These are phyloP conservation scores for Voacanga thouarsii DNA, from an alignment of 257 asterid species.

Conservation along the genomic window DNA sequence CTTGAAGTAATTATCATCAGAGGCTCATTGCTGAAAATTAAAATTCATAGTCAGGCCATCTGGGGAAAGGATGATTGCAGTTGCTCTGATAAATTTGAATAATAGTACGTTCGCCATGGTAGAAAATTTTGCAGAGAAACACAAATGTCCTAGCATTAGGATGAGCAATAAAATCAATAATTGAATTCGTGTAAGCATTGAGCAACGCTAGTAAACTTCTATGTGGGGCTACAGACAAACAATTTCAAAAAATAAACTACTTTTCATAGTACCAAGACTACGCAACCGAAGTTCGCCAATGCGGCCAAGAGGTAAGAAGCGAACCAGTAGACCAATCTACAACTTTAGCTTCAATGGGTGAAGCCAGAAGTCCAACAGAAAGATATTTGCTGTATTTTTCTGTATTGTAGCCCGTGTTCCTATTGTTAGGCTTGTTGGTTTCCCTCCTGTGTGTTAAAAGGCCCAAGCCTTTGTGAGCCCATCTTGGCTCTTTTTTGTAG, in stretches of 20 bases:
- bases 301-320: conserved; percentile 54
- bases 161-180: not conserved
- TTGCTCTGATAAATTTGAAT: no score
- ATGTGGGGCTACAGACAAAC: not conserved
- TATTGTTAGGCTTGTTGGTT: no score
- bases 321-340: conserved; percentile 61
- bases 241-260: conserved; percentile 28
- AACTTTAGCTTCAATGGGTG: conserved; percentile 64
- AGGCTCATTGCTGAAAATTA: not conserved
- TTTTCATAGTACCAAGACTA: conserved; percentile 73
- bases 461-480: no score
- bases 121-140: not conserved
- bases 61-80: not conserved
- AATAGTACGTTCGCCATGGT: no score
- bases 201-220: not conserved
- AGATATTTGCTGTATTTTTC: conserved; percentile 33
- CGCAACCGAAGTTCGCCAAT: conserved; percentile 82
- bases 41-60: no score
- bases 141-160: not conserved
- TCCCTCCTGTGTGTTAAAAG: no score
- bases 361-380: conserved; percentile 67
- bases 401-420: conserved; percentile 69
- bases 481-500: no score
- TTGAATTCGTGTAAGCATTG: not conserved
- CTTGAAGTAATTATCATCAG: no score